Evolutionary conservation across 768 basidiomycete genomes (phyloP).

Genomic region (Rhodotorula kratochvilovae): DNA sequence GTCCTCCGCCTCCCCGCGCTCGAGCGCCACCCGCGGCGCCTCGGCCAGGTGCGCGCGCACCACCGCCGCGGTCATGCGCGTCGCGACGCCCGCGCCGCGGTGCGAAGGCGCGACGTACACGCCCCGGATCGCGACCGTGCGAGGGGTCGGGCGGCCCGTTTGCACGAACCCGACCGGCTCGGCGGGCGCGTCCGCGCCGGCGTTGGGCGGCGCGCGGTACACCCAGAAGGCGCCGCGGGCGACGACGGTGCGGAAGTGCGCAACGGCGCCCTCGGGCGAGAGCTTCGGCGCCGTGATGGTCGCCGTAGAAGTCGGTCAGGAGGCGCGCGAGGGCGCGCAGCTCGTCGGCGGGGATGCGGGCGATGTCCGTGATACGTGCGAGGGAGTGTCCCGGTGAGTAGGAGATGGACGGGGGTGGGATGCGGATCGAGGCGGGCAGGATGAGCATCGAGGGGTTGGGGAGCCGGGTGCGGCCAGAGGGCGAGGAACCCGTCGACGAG

Average conservation of each 20-base stretch:
- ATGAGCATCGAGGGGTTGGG: neutral
- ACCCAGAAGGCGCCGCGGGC: neutral
- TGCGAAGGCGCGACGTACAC: neutral
- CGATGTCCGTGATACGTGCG: neutral
- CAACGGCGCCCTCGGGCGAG: neutral
- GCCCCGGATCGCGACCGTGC: slow-evolving; percentile 18
- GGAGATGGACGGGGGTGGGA: neutral
- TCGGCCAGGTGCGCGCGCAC: slow-evolving; percentile 12
- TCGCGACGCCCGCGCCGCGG: slow-evolving; percentile 7
- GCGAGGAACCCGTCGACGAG: slow-evolving; percentile 11
- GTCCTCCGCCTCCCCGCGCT: neutral
- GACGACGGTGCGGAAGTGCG: neutral
- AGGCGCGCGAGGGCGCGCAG: neutral
- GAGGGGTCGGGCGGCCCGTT: slow-evolving; percentile 16
- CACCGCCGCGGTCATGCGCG: slow-evolving; percentile 1
- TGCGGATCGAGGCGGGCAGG: neutral
- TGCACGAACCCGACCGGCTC: slow-evolving; percentile 13
- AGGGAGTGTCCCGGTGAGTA: neutral
- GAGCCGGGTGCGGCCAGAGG: neutral
- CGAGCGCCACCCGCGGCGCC: neutral
- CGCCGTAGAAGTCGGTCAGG: neutral
- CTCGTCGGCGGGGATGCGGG: neutral
- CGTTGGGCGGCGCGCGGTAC: slow-evolving; percentile 1
- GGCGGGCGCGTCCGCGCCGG: neutral
- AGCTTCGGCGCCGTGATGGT: neutral